Evolutionary conservation across 208 protist genomes (phyloP), one percentile per base, ranked within the genome.

Genomic region (Acanthamoeba royreba): DNA sequence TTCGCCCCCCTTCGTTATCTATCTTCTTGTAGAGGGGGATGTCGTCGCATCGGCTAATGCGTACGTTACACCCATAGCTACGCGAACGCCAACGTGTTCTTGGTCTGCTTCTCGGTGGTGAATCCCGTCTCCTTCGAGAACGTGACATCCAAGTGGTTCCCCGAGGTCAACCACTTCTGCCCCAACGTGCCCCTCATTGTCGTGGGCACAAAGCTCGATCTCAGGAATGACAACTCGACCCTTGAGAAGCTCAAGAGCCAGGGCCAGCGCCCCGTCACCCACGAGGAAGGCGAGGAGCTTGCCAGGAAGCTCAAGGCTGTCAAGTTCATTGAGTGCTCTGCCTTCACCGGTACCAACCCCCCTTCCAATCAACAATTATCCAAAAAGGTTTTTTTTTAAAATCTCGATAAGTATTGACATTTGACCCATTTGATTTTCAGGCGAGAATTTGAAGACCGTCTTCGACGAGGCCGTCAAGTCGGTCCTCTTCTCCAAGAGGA

Each of bases 251-350:
- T 97, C 8, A 49, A 94, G 94, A 55, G 81, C 66, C 33, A 95
- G 19, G 63, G 92, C 43, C 95, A 97, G 69, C 95, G 94, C 38
- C 96, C 96, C 47, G 94, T 97, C 52, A 96, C 94, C 2, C 58
- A 91, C 40, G 52, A 91, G 83, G 85, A 98, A 90, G 98, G 97
- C 53, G 47, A 96, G 28, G 43, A 94, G 66, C 93, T 98, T 52
- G 95, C 94, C 40, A 95, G 97, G 43, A 92, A 97, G 52, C 98
- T 99, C 74, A 86, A 94, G 45, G 97, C 97, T 45, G 74, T 96
- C 33, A 95, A 96, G 38, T 99, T 99, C 95, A 81, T 98, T 15
- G 98, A 99, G 94, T 99, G 98, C 96, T 98, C 96, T 77, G 98
- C 98, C 22, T 94, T 97, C 13, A 98, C 97, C 19, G 97, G 98